Conservation (phyloP, 2,329 filamentous ascomycete genomes). For the Leptographium lundbergii region DNA sequence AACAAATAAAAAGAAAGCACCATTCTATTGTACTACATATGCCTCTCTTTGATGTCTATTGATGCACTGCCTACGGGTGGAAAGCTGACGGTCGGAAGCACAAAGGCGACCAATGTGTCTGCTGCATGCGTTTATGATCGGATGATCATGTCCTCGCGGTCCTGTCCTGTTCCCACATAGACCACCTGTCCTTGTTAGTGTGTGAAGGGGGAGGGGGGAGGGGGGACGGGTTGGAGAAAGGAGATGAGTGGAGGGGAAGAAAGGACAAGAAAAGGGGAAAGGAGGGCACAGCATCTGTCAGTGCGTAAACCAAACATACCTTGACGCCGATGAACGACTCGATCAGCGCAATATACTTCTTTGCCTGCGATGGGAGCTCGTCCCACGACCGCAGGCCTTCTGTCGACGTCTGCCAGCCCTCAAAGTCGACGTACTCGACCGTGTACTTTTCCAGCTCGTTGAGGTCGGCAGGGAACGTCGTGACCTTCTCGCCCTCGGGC, state of each 20-base stretch:
- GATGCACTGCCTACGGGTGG: not conserved
- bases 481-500: slow-evolving; percentile 32
- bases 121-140: not conserved
- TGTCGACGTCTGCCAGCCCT: slow-evolving; percentile 56
- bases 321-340: slow-evolving; percentile 52
- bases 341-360: slow-evolving; percentile 52
- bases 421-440: slow-evolving; percentile 55
- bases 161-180: slow-evolving; percentile 56
- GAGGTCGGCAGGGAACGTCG: slow-evolving; percentile 54
- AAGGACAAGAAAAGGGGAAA: no score
- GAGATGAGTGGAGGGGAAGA: no score
- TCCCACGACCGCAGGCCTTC: slow-evolving; percentile 46
- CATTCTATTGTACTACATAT: not conserved
- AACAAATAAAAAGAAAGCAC: not conserved
- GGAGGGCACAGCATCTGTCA: not conserved
- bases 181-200: slow-evolving; percentile 24
- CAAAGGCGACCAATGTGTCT: not conserved
- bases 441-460: slow-evolving; percentile 39
- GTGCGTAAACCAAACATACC: slow-evolving; percentile 3
- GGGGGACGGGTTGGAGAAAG: no score
- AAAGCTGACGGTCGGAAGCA: not conserved
- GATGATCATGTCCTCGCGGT: slow-evolving; percentile 49
- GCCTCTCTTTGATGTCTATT: not conserved
- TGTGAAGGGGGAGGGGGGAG: not conserved
- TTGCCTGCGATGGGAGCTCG: slow-evolving; percentile 50